A percentile compares a stretch with the other conserved stretches of the same genome.
phyloP scores from a whole-genome alignment of 2,329 filamentous ascomycete species.

The Drechslerella stenobrocha region DNA sequence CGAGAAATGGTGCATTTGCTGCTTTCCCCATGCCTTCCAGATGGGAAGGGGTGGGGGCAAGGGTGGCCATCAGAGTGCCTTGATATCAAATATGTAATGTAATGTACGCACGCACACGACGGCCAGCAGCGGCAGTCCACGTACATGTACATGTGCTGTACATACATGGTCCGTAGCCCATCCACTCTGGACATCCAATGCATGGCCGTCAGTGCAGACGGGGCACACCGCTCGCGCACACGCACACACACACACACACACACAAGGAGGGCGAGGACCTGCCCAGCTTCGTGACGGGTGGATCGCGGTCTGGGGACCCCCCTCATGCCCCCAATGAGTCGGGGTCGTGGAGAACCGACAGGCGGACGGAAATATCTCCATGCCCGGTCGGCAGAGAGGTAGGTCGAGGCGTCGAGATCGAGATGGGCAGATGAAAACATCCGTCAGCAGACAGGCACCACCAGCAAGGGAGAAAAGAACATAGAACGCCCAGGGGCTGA shows the following conservation, averaged over 20 bases:
- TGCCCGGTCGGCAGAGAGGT: neutral
- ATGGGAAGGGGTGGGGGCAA: constrained; percentile 41
- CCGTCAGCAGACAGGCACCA: no score
- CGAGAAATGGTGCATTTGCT: constrained; percentile 47
- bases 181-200: neutral
- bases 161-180: neutral
- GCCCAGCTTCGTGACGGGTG: no score
- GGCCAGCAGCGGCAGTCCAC: neutral
- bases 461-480: no score
- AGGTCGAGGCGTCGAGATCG: no score
- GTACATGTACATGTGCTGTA: neutral
- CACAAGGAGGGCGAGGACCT: no score
- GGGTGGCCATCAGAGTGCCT: neutral
- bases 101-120: neutral
- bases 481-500: no score
- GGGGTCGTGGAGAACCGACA: neutral
- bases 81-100: neutral
- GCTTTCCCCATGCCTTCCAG: constrained; percentile 43
- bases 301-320: neutral
- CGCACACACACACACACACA: no score
- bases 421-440: no score
- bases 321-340: constrained; percentile 2
- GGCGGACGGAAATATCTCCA: constrained; percentile 15
- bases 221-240: no score
- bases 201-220: neutral